Evolutionary conservation across 768 basidiomycete species (phyloP).

Genomic region (Phylloporus sp.): DNA sequence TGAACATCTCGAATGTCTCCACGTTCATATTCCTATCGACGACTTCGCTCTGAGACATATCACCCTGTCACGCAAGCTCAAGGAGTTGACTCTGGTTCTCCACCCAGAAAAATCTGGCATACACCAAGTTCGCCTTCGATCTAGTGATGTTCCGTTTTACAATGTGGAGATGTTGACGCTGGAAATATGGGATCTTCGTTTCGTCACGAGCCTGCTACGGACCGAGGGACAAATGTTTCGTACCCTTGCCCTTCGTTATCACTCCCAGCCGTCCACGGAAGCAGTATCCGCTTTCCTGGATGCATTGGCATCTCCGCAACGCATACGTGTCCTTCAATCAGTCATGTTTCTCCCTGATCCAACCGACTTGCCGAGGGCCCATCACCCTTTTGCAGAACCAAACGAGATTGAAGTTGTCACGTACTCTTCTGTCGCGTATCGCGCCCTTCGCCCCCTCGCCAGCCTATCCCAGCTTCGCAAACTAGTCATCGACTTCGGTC

Average conservation of each 20-base stretch:
- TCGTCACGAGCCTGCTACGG: constrained; percentile 1
- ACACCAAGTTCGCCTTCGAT: neutral
- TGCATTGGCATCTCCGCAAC: neutral
- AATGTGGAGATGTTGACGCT: neutral
- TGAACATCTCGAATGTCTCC: neutral
- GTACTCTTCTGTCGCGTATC: neutral
- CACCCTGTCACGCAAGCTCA: neutral
- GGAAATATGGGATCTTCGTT: neutral
- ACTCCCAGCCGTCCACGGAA: neutral
- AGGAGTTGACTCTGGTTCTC: neutral
- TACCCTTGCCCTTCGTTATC: neutral
- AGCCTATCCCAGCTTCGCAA: neutral
- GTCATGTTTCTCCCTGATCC: neutral
- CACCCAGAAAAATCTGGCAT: neutral
- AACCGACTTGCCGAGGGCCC: neutral
- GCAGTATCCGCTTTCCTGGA: neutral
- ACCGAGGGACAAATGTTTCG: neutral
- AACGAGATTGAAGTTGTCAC: too few species aligned
- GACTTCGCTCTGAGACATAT: neutral
- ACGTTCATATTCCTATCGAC: neutral
- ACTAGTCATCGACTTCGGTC: neutral
- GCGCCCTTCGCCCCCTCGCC: neutral
- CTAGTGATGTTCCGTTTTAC: neutral
- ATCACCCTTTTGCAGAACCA: neutral
- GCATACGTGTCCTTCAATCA: neutral